Evolutionary conservation across 169 alveolate genomes (phyloP).

Genomic region (Plasmodium fragile): DNA sequence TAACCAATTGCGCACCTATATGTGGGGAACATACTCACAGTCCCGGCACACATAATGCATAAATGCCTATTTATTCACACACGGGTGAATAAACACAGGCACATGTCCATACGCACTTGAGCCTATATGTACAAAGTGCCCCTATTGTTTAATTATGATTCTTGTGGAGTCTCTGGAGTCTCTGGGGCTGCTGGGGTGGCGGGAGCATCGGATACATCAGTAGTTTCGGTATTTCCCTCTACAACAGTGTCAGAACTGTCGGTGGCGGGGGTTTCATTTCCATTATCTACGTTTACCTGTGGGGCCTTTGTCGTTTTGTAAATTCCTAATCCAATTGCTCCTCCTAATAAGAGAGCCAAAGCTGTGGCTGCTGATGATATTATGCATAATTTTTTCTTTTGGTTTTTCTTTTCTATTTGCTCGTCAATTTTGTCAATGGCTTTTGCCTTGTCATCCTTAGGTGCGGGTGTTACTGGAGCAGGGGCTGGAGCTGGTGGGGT

Average conservation of each 20-base stretch:
- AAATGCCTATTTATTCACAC: neutral
- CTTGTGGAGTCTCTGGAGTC: neutral
- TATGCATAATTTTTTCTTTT: conserved; percentile 15
- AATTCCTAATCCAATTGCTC: conserved; percentile 17
- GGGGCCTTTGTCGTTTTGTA: conserved; percentile 1
- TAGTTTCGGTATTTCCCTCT: neutral
- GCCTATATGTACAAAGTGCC: neutral
- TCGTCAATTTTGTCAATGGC: conserved; percentile 35
- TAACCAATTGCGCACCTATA: neutral
- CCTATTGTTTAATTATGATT: neutral
- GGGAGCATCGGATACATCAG: neutral
- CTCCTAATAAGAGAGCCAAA: conserved; percentile 21
- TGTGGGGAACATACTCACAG: neutral
- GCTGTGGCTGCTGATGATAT: conserved; percentile 32
- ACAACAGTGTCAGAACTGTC: neutral
- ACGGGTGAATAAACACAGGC: neutral
- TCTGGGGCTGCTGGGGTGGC: neutral
- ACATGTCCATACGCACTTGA: neutral
- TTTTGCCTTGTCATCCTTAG: conserved; percentile 9
- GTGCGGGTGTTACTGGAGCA: neutral
- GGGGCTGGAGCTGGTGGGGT: conserved; percentile 13
- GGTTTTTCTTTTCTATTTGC: conserved; percentile 18
- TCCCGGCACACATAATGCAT: neutral
- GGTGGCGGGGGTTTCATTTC: neutral
- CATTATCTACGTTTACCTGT: neutral